phyloP scores from a whole-genome alignment of 768 basidiomycete species.

The Rhizopogon vesiculosus region DNA sequence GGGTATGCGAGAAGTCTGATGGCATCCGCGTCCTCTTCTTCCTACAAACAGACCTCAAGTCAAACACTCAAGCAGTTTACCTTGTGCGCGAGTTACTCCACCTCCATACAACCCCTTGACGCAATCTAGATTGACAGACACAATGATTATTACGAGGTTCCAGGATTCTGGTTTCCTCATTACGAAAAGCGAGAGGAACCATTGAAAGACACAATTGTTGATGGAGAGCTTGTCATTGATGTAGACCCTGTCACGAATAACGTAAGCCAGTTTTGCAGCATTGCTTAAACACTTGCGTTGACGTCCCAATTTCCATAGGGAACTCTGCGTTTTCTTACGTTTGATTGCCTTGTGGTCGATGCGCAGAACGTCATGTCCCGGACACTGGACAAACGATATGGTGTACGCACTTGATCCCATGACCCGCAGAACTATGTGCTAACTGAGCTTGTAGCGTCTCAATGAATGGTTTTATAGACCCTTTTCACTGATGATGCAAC shows the following conservation, averaged over 20 bases:
- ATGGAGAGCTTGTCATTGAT: constrained; percentile 93
- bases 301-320: constrained; percentile 43
- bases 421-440: not conserved
- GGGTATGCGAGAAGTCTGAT: constrained; percentile 99
- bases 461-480: constrained; percentile 81
- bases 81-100: constrained; percentile 50
- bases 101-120: constrained; percentile 4
- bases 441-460: constrained; percentile 37
- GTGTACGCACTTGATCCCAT: constrained; percentile 46
- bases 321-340: constrained; percentile 77
- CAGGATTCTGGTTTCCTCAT: constrained; percentile 87
- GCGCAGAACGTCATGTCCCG: constrained; percentile 83
- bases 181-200: constrained; percentile 66
- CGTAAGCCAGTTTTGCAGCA: constrained; percentile 36
- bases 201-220: constrained; percentile 77
- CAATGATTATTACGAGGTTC: constrained; percentile 72
- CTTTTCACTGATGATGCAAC: constrained; percentile 61
- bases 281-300: not conserved
- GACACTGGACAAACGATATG: constrained; percentile 82
- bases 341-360: constrained; percentile 89
- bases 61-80: constrained; percentile 59
- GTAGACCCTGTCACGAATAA: constrained; percentile 69
- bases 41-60: constrained; percentile 53
- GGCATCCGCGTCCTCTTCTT: constrained; percentile 88
- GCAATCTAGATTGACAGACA: constrained; percentile 84